Base-by-base conservation (phyloP, 768 basidiomycete species). In the Tricholomella constricta region DNA sequence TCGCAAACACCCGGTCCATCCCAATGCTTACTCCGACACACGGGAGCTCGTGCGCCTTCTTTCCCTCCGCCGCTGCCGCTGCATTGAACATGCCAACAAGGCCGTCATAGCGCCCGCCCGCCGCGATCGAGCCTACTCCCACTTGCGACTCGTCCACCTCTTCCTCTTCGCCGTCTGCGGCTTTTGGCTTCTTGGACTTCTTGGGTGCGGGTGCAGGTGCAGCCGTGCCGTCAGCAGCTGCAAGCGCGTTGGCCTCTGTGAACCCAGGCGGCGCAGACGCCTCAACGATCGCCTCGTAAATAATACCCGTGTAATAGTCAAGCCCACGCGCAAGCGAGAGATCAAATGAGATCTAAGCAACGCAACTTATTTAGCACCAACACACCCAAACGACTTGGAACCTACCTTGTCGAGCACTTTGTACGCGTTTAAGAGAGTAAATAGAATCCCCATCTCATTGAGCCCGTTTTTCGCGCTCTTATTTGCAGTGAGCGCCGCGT, bases 71-170 rank as follows among this genome's bases (percentile, higher is more conserved):
- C 0, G 91, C 81, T 0, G 94, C 89, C 0, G 89, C 88, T 0
- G 86, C 77, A n/a, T 83, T 79, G 77, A 99, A 97, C 77, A 94
- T 83, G 26, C 91, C 88, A 1, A 99, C 96, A 20, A 99, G 88
- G 48, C 87, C 86, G 74, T 98, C 97, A 71, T 99, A 99, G 29
- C 97, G 81, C 8, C 97, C 97, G 10, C 97, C 97, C 1, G 91
- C 97, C n/a, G 95, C 97, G 68, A 99, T 96, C 12, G 94, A 97
- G n/a, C 97, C 97, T 2, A 98, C 94, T 17, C 97, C 97, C 34
- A 98, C 85, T 60, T 87, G 82, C 1, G 91, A 89, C 67, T 98
- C 96, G 69, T 98, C 96, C 32, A 94, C 73, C 60, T 95, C 31
- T 14, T 32, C 96, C 48, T 92, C 87, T 29, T 91, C 87, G 15